Conservation (phyloP, 495 filamentous ascomycete species). For the Aspergillus taichungensis region DNA sequence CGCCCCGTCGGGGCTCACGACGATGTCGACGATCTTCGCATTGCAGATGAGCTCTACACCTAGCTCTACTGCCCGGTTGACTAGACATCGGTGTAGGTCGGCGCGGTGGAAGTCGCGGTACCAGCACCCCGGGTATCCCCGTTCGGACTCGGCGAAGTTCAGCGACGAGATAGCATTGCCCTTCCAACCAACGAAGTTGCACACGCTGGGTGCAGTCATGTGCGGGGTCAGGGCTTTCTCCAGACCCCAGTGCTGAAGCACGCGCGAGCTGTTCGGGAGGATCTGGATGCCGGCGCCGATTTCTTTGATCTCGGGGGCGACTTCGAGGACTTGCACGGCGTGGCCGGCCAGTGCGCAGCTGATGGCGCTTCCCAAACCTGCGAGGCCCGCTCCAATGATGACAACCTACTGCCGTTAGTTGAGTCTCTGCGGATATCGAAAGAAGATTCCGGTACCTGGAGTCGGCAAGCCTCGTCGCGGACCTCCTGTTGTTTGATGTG, state of each 20-base stretch:
- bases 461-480: constrained; percentile 8
- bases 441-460: constrained; percentile 3
- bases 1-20: constrained; percentile 16
- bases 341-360: constrained; percentile 52
- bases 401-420: constrained; percentile 17
- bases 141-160: constrained; percentile 37
- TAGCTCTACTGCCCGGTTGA: constrained; percentile 42
- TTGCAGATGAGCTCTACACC: constrained; percentile 39
- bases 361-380: constrained; percentile 55
- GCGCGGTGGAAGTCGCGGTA: constrained; percentile 55
- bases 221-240: constrained; percentile 36
- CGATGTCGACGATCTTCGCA: constrained; percentile 33
- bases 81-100: constrained; percentile 43
- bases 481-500: constrained; percentile 8
- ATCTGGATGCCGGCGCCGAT: constrained; percentile 45
- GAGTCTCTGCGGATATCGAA: not conserved
- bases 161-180: constrained; percentile 43
- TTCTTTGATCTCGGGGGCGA: constrained; percentile 47
- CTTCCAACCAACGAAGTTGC: constrained; percentile 45
- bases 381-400: constrained; percentile 57
- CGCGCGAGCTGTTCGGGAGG: constrained; percentile 46
- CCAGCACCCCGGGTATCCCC: constrained; percentile 39
- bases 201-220: constrained; percentile 43
- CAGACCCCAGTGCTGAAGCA: constrained; percentile 47
- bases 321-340: constrained; percentile 50